A percentile compares a stretch with the other conserved stretches of the same genome.
Evolutionary conservation across 2,329 filamentous ascomycete genomes (phyloP).

Genomic region (Arthrobotrys iridis): DNA sequence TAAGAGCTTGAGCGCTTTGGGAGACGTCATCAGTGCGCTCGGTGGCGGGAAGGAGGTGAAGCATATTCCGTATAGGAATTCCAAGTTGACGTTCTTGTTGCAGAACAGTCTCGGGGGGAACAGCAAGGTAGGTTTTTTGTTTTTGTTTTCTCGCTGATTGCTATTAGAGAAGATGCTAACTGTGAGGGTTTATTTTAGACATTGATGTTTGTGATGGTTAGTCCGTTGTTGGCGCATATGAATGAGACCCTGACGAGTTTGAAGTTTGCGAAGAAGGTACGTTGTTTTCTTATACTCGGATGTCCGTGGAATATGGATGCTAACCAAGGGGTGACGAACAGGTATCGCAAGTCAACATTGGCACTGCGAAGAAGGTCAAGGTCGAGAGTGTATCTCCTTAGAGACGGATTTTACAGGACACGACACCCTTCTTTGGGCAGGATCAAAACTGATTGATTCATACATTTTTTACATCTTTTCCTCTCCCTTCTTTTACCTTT

Average conservation of each 20-base stretch:
- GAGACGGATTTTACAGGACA: slow-evolving; percentile 18
- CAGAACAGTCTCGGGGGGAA: slow-evolving; percentile 96
- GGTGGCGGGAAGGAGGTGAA: slow-evolving; percentile 79
- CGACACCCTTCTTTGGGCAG: slow-evolving; percentile 7
- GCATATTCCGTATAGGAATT: slow-evolving; percentile 94
- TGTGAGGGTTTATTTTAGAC: slow-evolving; percentile 65
- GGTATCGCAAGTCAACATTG: slow-evolving; percentile 84
- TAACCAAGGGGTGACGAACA: background rate
- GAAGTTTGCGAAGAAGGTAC: slow-evolving; percentile 89
- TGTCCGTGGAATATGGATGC: background rate
- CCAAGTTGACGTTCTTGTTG: slow-evolving; percentile 91
- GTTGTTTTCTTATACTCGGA: slow-evolving; percentile 41
- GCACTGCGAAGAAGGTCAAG: slow-evolving; percentile 78
- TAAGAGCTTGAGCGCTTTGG: slow-evolving; percentile 87
- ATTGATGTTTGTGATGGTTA: slow-evolving; percentile 99
- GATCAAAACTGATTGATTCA: background rate
- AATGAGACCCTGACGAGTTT: slow-evolving; percentile 93
- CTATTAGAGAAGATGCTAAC: slow-evolving; percentile 1
- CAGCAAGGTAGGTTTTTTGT: slow-evolving; percentile 69
- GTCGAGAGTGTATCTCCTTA: slow-evolving; percentile 48
- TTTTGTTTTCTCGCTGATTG: background rate
- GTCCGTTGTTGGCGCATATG: slow-evolving; percentile 86
- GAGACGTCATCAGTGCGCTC: slow-evolving; percentile 94
- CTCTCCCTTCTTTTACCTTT: background rate
- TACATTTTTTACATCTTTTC: background rate